Conservation (phyloP, 108 stramenopile genomes). For the Chaetoceros tenuissimus region DNA sequence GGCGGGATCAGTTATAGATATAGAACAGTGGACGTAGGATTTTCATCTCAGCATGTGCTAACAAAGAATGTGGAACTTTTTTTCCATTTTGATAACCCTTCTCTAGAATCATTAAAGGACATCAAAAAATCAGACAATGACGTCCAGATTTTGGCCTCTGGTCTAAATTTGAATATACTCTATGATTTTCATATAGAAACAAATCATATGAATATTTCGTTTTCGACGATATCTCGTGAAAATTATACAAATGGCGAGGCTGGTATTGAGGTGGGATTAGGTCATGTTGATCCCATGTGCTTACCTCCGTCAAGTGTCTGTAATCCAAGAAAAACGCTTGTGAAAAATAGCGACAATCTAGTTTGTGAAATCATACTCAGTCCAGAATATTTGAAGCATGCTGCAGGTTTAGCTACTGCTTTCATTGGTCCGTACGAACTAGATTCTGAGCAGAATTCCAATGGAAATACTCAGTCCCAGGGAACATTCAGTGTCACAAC, state of each 20-base stretch:
- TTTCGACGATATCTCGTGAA: background rate
- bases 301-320: conserved; percentile 47
- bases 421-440: conserved; percentile 22
- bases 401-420: conserved; percentile 17
- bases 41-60: conserved; percentile 62
- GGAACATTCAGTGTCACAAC: conserved; percentile 42
- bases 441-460: conserved; percentile 15
- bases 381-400: conserved; percentile 49
- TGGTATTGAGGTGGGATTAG: conserved; percentile 10
- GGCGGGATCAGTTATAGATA: conserved; percentile 68
- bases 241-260: background rate
- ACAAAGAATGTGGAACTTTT: conserved; percentile 50
- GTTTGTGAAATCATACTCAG: conserved; percentile 52
- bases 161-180: conserved; percentile 11
- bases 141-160: conserved; percentile 12
- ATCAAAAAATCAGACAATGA: conserved; percentile 10
- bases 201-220: background rate
- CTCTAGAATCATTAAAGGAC: conserved; percentile 15
- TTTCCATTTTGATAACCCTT: conserved; percentile 17
- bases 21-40: conserved; percentile 42
- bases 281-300: conserved; percentile 38
- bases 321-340: conserved; percentile 31
- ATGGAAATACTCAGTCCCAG: conserved; percentile 10
- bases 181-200: background rate
- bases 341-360: conserved; percentile 28